These are phyloP conservation scores for Capronia americana DNA, from an alignment of 2,329 filamentous ascomycete genomes.

Conservation along the genomic window DNA sequence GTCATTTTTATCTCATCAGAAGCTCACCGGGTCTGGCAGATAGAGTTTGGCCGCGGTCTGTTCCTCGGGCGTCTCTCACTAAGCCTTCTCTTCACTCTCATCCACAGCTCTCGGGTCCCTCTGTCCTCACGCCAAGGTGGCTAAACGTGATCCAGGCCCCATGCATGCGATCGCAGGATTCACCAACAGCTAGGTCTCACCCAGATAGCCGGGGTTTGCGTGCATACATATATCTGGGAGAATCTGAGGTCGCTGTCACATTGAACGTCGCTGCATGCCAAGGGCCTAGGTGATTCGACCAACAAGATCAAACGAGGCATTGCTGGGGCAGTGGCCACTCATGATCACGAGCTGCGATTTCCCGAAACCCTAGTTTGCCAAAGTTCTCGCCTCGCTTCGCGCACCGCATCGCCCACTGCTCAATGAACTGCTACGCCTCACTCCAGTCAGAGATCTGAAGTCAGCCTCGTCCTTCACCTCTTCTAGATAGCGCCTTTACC, in stretches of 20 bases:
- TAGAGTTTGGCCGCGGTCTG: background rate
- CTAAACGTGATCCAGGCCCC: background rate
- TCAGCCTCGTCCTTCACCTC: conserved; percentile 6
- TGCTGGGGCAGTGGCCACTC: conserved; percentile 2
- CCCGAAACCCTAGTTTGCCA: conserved; percentile 3
- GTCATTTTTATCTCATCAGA: background rate
- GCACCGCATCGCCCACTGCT: conserved; percentile 1
- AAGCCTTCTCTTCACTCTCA: background rate
- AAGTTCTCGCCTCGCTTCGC: conserved; percentile 10
- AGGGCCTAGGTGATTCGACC: background rate
- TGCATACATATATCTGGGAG: background rate
- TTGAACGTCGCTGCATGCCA: background rate
- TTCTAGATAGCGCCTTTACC: background rate
- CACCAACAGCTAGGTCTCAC: background rate
- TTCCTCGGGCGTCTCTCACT: background rate
- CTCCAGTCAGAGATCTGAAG: background rate
- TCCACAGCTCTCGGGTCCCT: background rate
- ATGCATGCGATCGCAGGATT: background rate
- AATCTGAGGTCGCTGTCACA: background rate
- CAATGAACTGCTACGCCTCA: conserved; percentile 3
- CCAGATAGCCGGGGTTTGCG: background rate
- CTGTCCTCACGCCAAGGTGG: background rate
- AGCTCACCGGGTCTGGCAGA: no score
- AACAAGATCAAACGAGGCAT: background rate
- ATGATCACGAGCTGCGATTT: background rate